Evolutionary conservation across 257 asterid species (phyloP).

Genomic region (Solanum chmielewskii): DNA sequence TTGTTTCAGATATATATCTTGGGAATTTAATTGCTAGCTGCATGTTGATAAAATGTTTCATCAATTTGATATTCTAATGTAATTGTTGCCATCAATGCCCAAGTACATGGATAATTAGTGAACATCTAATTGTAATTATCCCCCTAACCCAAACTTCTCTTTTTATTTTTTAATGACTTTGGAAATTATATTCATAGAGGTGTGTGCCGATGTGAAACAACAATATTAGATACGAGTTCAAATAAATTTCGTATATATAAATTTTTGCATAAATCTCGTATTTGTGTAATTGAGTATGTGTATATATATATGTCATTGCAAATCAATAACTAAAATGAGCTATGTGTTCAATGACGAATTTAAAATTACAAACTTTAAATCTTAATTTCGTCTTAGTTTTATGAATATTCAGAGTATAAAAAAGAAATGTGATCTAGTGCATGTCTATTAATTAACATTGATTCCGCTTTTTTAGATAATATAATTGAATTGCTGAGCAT

Average conservation of each 20-base stretch:
- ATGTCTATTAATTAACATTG: too few relatives aligned
- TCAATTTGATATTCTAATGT: not conserved
- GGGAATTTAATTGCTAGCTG: not conserved
- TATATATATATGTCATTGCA: not conserved
- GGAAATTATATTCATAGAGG: not conserved
- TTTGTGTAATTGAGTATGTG: not conserved
- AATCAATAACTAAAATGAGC: not conserved
- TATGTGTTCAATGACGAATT: not conserved
- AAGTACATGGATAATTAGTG: not conserved
- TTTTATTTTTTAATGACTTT: not conserved
- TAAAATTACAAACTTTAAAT: not conserved
- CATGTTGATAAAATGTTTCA: not conserved
- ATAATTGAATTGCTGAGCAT: rapidly evolving
- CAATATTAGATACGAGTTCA: not conserved
- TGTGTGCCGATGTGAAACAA: not conserved
- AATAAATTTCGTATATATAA: not conserved
- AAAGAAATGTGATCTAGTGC: too few relatives aligned
- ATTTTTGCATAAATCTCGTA: not conserved
- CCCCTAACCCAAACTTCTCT: not conserved
- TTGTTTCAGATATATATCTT: not conserved
- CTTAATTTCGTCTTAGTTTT: too few relatives aligned
- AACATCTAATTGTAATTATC: not conserved
- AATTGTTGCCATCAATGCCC: not conserved
- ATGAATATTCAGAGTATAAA: too few relatives aligned
- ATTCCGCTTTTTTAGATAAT: too few relatives aligned